A percentile compares a stretch with the other conserved stretches of the same genome.
Conservation (phyloP, 2,329 filamentous ascomycete genomes). For the Cytospora leucostoma region DNA sequence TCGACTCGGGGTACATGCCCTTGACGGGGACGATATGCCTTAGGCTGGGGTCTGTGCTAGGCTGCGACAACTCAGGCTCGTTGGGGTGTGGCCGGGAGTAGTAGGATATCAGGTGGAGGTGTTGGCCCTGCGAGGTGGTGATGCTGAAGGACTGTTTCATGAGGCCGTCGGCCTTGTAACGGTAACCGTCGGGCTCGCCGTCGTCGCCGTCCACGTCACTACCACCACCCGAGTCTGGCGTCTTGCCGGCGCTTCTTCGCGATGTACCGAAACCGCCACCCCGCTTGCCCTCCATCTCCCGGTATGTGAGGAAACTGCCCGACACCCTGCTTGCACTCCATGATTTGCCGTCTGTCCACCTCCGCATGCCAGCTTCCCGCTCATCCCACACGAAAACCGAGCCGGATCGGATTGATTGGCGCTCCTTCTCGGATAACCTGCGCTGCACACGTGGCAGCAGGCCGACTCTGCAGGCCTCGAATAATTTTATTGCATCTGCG, state of each 20-base stretch:
- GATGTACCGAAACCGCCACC: constrained; percentile 71
- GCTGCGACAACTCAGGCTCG: constrained; percentile 73
- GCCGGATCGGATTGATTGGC: constrained; percentile 91
- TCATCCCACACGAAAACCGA: constrained; percentile 99
- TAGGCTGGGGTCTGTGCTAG: constrained; percentile 76
- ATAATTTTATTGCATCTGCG: constrained; percentile 95
- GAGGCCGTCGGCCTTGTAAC: constrained; percentile 92
- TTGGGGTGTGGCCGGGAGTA: constrained; percentile 79
- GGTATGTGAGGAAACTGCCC: constrained; percentile 94
- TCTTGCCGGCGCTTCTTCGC: constrained; percentile 66
- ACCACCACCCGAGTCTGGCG: constrained; percentile 76
- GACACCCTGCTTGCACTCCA: constrained; percentile 98
- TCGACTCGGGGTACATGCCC: constrained; percentile 97
- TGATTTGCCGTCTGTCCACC: constrained; percentile 98
- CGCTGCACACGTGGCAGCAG: constrained; percentile 89
- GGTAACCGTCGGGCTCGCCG: constrained; percentile 84
- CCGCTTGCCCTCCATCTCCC: constrained; percentile 98
- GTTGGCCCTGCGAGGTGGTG: constrained; percentile 83
- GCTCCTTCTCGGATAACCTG: constrained; percentile 92
- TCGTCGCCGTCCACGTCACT: constrained; percentile 86
- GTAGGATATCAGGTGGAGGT: constrained; percentile 97
- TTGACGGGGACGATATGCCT: constrained; percentile 84
- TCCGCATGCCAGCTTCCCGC: constrained; percentile 93
- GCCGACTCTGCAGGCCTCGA: constrained; percentile 91
- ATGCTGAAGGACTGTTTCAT: constrained; percentile 99